Evolutionary conservation across 106 monocot species (phyloP), one percentile per base, ranked within the genome.

Genomic region (Apostasia shenzhenica): DNA sequence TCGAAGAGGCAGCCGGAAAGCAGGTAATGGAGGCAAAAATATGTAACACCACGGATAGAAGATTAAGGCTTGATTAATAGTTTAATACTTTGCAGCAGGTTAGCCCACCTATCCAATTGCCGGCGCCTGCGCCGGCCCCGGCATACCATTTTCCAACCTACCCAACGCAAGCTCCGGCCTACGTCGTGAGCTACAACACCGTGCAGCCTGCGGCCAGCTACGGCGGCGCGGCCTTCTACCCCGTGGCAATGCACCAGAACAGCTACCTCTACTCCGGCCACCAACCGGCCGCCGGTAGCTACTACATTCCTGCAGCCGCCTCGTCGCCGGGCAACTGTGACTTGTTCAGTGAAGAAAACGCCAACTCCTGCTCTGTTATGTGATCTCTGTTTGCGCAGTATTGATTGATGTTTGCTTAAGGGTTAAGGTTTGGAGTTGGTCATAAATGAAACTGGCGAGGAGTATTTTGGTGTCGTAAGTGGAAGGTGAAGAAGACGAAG

Each of bases 261-360:
- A 50, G 50, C 66, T 74, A 57, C 45, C 3, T 57, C 12, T 74
- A 47, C 39, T 66, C 74, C 65, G 48, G 47, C 37, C 47, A 56
- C 47, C 45, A 71, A 0, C 59, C 48, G 5, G 5, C 41, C 12
- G 46, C 51, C 0, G 72, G 62, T n/a, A 61, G 71, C 2, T 67
- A 63, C 56, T 76, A 81, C 67, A 46, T 65, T 8, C 71, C 54
- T 14, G 39, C 75, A 51, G 13, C 56, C 13, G 44, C 64, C 13
- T n/a, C 66, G 58, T 11, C 65, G 44, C 54, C 65, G 53, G 67
- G 48, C 3, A 55, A 71, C 44, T 76, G 63, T 3, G 72, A 61
- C 37, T 49, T 73, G 43, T 77, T 81, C 52, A 76, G 72, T 52
- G 77, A 81, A 11, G 81, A 81, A 65, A 81, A 77, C 43, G 72